Conservation (phyloP, 208 protist genomes). For the Wallacemonas sp. region DNA sequence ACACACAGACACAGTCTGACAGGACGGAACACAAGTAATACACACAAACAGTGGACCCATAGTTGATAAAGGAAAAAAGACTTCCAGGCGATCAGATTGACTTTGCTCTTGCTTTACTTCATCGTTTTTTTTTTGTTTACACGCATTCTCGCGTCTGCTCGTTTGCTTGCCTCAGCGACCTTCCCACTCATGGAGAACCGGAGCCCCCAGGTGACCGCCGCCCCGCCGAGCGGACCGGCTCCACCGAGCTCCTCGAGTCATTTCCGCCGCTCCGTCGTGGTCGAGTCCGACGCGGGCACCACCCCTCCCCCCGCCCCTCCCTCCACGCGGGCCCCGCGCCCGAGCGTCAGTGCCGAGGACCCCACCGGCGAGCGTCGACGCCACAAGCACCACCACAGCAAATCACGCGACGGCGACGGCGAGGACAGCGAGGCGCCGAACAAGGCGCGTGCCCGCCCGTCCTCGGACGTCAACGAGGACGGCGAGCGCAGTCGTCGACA, state of each 20-base stretch:
- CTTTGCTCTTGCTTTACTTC: background rate
- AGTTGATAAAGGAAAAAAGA: no score
- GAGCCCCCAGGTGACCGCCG: background rate
- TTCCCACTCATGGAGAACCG: background rate
- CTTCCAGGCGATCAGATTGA: no score
- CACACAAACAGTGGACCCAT: no score
- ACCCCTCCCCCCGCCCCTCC: background rate
- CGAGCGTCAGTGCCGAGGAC: background rate
- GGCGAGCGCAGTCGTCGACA: slow-evolving; percentile 16
- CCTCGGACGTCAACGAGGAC: background rate
- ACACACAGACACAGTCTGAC: no score
- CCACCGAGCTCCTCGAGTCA: background rate
- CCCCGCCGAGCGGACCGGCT: slow-evolving; percentile 1
- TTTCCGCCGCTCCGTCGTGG: slow-evolving; percentile 2
- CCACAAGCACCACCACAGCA: slow-evolving; percentile 13
- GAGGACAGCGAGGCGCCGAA: background rate
- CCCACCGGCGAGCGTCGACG: background rate
- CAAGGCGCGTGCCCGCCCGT: background rate
- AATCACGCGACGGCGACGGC: background rate
- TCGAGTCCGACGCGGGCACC: background rate
- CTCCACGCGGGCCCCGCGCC: background rate
- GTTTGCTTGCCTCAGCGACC: no score
- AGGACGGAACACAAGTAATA: no score
- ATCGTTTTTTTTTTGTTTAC: slow-evolving; percentile 7
- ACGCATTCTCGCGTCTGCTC: no score